Evolutionary conservation across 2,329 filamentous ascomycete species (phyloP), one percentile per base, ranked within the genome.

Genomic region (Grosmannia serpens): DNA sequence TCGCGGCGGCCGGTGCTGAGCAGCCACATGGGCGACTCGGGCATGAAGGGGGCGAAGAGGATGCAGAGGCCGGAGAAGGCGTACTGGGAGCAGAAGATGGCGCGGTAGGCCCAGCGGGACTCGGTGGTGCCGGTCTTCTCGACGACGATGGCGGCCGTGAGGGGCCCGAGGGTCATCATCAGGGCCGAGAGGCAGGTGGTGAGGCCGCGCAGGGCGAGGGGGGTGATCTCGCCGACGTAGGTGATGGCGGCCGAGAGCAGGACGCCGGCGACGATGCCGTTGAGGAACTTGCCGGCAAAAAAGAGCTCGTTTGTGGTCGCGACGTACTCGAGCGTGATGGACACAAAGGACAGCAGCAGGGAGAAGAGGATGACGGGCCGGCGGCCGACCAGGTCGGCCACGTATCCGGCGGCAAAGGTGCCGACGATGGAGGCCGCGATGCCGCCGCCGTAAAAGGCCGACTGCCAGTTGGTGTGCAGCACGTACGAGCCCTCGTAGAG

Each of bases 1-100:
- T 71, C 70, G 10, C 62, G 62, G 17, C 70, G 66, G 3, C 73
- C 74, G 56, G 69, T 71, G 4, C 75, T 71, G 20, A 77, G 71
- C 33, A 63, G 56, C 59, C 60, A 63, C 53, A 56, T 57, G 41
- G 61, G 53, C 33, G 62, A 62, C 57, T 62, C 60, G 33, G 60
- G 60, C 33, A 58, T 56, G 24, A 60, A 60, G 20, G 68, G 59
- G 4, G 68, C 60, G 10, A 67, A 56, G 11, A 60, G 17, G 8
- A 58, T 58, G 33, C 54, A 52, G n/a, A 64, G 20, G 31, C 29
- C 65, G 6, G 65, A 62, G 58, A 67, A 66, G 22, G 64, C 65
- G 46, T 64, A 68, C 38, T 67, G 66, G 6, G 65, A 56, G 41
- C 56, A 55, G 56, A 68, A 67, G 10, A 67, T 53, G 20, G 67